A percentile compares a stretch with the other conserved stretches of the same genome.
These are phyloP conservation scores for Lactarius psammicola DNA, from an alignment of 768 basidiomycete species.

Conservation along the genomic window DNA sequence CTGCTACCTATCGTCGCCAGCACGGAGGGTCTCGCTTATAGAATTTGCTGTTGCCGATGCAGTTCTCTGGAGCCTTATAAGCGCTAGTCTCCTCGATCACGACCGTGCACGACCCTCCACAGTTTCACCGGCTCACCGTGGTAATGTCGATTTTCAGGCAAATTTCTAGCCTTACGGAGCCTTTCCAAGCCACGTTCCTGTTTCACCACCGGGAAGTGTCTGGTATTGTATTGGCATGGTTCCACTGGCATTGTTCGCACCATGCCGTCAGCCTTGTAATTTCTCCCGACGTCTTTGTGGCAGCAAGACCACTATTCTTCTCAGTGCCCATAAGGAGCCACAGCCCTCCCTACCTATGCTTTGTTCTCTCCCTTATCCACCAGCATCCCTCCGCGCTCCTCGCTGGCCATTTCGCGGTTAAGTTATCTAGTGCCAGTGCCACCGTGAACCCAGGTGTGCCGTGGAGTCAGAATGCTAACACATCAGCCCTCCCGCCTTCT, in stretches of 20 bases:
- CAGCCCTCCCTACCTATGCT: neutral
- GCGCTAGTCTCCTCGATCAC: no score
- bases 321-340: conserved; percentile 11
- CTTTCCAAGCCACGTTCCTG: no score
- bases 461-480: conserved; percentile 10
- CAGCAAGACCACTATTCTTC: neutral
- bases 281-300: neutral
- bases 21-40: no score
- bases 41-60: no score
- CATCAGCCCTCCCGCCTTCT: conserved; percentile 9
- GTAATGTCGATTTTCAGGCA: no score
- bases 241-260: conserved; percentile 8
- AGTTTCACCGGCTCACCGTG: no score
- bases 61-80: no score
- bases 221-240: neutral
- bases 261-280: neutral
- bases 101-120: no score
- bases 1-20: no score
- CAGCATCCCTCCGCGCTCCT: neutral
- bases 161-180: no score
- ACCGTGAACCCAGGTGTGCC: neutral
- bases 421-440: neutral
- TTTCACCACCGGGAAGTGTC: neutral
- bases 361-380: neutral
- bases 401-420: neutral